A percentile compares a stretch with the other conserved stretches of the same genome.
phyloP scores from a whole-genome alignment of 495 filamentous ascomycete species.

The Penicillium bovifimosum region DNA sequence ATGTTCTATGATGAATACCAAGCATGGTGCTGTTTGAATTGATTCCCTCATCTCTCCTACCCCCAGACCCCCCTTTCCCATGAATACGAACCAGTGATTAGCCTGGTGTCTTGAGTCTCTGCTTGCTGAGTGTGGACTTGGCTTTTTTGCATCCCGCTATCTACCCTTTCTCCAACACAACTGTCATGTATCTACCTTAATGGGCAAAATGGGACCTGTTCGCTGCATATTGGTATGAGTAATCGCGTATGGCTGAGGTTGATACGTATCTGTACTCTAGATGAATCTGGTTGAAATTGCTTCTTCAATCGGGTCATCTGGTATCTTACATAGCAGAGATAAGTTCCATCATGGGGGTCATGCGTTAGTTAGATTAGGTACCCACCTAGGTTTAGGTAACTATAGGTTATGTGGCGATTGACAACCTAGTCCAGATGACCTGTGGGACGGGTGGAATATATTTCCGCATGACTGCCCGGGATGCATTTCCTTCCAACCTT shows the following conservation, averaged over 20 bases:
- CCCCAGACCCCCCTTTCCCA: slow-evolving; percentile 1
- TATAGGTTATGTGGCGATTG: too few species aligned
- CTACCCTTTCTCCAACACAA: slow-evolving; percentile 16
- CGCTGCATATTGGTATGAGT: slow-evolving; percentile 9
- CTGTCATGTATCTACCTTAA: slow-evolving; percentile 34
- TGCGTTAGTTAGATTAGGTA: too few species aligned
- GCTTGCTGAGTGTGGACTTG: slow-evolving; percentile 9
- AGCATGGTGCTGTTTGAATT: slow-evolving; percentile 22
- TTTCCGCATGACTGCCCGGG: not conserved
- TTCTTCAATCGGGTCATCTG: not conserved
- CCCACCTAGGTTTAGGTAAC: too few species aligned
- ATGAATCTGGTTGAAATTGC: not conserved
- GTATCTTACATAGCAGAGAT: not conserved
- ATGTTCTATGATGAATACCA: slow-evolving; percentile 28
- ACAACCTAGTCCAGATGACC: not conserved
- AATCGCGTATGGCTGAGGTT: not conserved
- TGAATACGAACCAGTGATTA: slow-evolving; percentile 3
- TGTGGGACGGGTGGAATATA: not conserved
- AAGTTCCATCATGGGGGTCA: too few species aligned
- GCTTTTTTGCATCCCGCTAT: slow-evolving; percentile 4
- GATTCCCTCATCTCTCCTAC: slow-evolving; percentile 12
- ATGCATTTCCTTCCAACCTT: too few species aligned
- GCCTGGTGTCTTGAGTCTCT: slow-evolving; percentile 5
- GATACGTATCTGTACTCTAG: too few species aligned
- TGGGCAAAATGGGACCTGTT: slow-evolving; percentile 33